Evolutionary conservation across 2,329 filamentous ascomycete genomes (phyloP).

Genomic region (Ophiostoma populinum): DNA sequence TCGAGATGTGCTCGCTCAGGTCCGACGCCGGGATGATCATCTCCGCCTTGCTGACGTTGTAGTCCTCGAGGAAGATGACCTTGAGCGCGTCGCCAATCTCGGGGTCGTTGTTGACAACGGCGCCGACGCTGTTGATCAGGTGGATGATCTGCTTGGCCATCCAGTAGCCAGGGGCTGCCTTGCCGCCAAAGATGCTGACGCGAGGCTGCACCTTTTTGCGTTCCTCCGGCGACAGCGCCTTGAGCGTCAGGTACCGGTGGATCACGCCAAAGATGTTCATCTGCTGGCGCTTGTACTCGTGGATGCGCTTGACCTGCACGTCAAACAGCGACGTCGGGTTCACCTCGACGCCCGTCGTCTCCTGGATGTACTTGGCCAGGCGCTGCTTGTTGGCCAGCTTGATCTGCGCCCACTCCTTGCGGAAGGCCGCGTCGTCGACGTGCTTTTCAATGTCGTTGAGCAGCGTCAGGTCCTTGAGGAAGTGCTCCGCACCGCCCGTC

Average conservation of each 20-base stretch:
- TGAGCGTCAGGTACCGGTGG: constrained; percentile 79
- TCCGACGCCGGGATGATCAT: constrained; percentile 90
- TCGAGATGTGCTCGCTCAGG: constrained; percentile 96
- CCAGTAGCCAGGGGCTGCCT: constrained; percentile 97
- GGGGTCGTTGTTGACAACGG: constrained; percentile 78
- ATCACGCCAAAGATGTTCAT: constrained; percentile 98
- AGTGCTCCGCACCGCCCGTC: constrained; percentile 55
- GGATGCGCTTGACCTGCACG: constrained; percentile 96
- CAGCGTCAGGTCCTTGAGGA: constrained; percentile 77
- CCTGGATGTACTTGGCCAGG: constrained; percentile 80
- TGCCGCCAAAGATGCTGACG: constrained; percentile 93
- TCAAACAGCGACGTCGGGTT: constrained; percentile 85
- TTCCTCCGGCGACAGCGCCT: constrained; percentile 66
- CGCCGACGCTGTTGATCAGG: constrained; percentile 79
- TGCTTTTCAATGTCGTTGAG: constrained; percentile 75
- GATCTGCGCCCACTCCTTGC: constrained; percentile 89
- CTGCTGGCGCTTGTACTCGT: constrained; percentile 98
- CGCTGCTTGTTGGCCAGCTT: constrained; percentile 92
- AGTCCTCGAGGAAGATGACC: constrained; percentile 93
- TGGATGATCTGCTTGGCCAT: constrained; percentile 99
- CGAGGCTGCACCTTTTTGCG: constrained; percentile 73
- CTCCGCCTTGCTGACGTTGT: constrained; percentile 98
- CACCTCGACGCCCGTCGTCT: constrained; percentile 60
- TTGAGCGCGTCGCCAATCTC: constrained; percentile 91
- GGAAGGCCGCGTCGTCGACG: constrained; percentile 75